Evolutionary conservation across 768 basidiomycete genomes (phyloP), one percentile per base, ranked within the genome.

Genomic region (Suillus alpinus): DNA sequence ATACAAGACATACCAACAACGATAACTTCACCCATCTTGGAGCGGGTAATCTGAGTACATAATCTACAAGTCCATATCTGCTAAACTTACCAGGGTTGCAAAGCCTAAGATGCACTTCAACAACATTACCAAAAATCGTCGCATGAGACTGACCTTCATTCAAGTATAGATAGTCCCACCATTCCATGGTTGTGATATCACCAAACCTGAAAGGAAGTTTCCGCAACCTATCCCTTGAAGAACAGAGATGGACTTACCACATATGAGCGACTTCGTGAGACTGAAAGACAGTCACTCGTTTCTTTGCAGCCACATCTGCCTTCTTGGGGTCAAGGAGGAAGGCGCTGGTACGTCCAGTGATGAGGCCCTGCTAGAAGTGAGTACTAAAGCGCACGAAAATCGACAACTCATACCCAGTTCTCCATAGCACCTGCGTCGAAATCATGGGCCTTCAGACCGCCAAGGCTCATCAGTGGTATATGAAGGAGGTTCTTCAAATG

Each of bases 391-490:
- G 20, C 23, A n/a, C 18, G 4, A 18, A 53, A 29, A 29, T 10
- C 3, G 3, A 63, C 3, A 32, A 2, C 3, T 44, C 43, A 56
- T 68, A 81, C 84, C 91, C 91, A 94, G 72, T 94, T 95, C 75
- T 97, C 95, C 95, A 95, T 95, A 5, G 90, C 89, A 61, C 88
- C 92, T 36, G 89, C 88, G 69, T 96, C 94, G 66, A 97, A 97
- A 71, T 97, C 95, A 57, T 83, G 84, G 4, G 87, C 94, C 82
- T 86, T 71, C 34, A 57, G 29, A 44, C 8, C 29, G 55, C 9
- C 8, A 43, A 36, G 32, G 12, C 32, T 40, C 3, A 47, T 60
- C 46, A 55, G 37, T 10, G 16, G 26, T 26, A 9, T 10, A 18
- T 12, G 26, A 29, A 39, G 9, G 3, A 3, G 6, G 12, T 29